phyloP scores from a whole-genome alignment of 495 filamentous ascomycete genomes.

The Talaromyces trachyspermus region DNA sequence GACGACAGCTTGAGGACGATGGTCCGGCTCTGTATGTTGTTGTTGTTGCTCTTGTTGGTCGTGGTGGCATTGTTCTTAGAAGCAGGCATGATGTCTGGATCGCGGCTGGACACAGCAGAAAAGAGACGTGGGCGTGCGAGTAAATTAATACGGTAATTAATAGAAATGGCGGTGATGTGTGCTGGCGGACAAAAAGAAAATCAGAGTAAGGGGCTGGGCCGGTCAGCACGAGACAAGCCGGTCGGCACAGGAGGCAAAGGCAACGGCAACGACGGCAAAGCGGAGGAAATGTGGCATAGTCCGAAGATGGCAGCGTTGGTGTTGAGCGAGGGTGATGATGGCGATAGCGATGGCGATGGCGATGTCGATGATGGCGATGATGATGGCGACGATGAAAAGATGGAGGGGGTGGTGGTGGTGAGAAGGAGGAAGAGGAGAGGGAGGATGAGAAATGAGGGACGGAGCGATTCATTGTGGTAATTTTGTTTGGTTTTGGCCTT shows the following conservation, averaged over 20 bases:
- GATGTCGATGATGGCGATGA: constrained; percentile 11
- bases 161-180: constrained; percentile 22
- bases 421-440: constrained; percentile 17
- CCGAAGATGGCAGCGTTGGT: constrained; percentile 11
- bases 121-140: no score
- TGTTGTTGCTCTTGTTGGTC: constrained; percentile 24
- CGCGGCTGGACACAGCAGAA: no score
- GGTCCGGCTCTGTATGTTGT: constrained; percentile 38
- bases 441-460: neutral
- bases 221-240: constrained; percentile 7
- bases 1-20: constrained; percentile 49
- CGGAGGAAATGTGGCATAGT: constrained; percentile 26
- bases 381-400: constrained; percentile 13
- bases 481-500: neutral
- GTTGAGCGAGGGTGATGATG: constrained; percentile 5
- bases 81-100: constrained; percentile 15
- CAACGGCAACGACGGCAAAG: constrained; percentile 11
- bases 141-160: no score
- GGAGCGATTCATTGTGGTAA: constrained; percentile 5
- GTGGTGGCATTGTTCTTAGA: no score
- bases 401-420: constrained; percentile 13
- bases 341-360: constrained; percentile 11
- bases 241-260: constrained; percentile 2
- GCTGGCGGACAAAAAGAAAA: neutral
- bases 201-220: neutral